Evolutionary conservation across 2,329 filamentous ascomycete species (phyloP), one percentile per base, ranked within the genome.

Genomic region (Boeremia lycopersici): DNA sequence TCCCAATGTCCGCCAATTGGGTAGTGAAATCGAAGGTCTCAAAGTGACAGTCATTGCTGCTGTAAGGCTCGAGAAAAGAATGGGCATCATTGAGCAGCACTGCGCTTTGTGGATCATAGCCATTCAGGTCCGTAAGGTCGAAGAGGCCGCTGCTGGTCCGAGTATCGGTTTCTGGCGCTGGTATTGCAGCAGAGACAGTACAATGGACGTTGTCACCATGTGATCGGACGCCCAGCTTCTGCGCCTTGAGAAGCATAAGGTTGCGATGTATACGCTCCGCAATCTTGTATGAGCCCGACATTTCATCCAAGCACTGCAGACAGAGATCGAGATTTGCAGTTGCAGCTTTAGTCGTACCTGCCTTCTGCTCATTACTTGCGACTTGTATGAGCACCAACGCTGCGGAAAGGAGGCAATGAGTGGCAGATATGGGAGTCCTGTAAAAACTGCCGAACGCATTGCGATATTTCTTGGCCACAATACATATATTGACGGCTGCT

Each of bases 341-440:
- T 13, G 38, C 30, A 42, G 46, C 46, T 31, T n/a, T 30, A 10
- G 9, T 33, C 10, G 8, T 8, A 8, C 13, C 34, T n/a, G 6
- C 36, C n/a, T 35, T 19, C n/a, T 6, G 19, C 28, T 49, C 31
- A 4, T 3, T 42, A 13, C 30, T 42, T 6, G 46, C 46, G 5
- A 49, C 39, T 38, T 48, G 48, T 6, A 57, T 30, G 8, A 65
- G 45, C 30, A 71, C 64, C 17, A 74, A 36, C 2, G 69, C 68
- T 1, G 71, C 72, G 0, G 71, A 75, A 6, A 76, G 57, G 3
- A 64, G 70, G 54, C 71, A 76, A 47, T 76, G 69, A 1, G 72
- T 76, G 0, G 73, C 68, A 1, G 73, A 69, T 1, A 76, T 65
- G 3, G 74, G 73, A 36, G 73, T 75, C 12, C 52, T 54, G 25